Base-by-base conservation (phyloP, 2,329 filamentous ascomycete species). In the Colletotrichum cordylinicola region DNA sequence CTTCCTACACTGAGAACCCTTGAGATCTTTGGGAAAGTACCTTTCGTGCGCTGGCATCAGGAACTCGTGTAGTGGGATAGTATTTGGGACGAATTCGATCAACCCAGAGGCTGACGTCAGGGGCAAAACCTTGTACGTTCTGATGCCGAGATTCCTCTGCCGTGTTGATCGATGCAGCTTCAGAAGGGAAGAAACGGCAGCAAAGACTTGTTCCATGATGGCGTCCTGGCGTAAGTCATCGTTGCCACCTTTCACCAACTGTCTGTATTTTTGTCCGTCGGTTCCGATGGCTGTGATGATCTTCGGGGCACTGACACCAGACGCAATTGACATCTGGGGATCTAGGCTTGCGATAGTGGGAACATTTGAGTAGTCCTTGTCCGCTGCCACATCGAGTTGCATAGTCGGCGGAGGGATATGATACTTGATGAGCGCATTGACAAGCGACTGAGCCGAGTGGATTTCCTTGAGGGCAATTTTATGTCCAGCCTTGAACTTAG, bases 131-230 rank as follows among this genome's bases (percentile, higher is more conserved):
- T 98, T 98, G 89, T 99, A 99, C 0, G 97, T 98, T 74, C 98
- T 91, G 81, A 99, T 98, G 10, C 94, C 95, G 13, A 99, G 89
- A 78, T 95, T 95, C 8, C 97, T 93, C 82, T 98, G 96, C 52
- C 96, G 94, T 4, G 97, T 98, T 15, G 93, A 91, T 71, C 95
- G 93, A 83, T 98, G 96, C 65, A 95, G 93, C 82, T 95, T 94
- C 31, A 99, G 88, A 27, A 99, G 91, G 67, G 95, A 94, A 74
- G 96, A 98, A 27, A 98, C 97, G 84, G 98, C 96, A 74, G 96
- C 95, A 83, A 99, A 99, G 2, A 99, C 97, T 85, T 99, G 97
- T 84, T 99, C 98, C 98, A 99, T 99, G 88, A 92, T 99, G 60
- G 96, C 95, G 81, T 99, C 97, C 86, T 99, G 97, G 10, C 98